Conservation (phyloP, 495 filamentous ascomycete species). For the Lophiotrema nucula region DNA sequence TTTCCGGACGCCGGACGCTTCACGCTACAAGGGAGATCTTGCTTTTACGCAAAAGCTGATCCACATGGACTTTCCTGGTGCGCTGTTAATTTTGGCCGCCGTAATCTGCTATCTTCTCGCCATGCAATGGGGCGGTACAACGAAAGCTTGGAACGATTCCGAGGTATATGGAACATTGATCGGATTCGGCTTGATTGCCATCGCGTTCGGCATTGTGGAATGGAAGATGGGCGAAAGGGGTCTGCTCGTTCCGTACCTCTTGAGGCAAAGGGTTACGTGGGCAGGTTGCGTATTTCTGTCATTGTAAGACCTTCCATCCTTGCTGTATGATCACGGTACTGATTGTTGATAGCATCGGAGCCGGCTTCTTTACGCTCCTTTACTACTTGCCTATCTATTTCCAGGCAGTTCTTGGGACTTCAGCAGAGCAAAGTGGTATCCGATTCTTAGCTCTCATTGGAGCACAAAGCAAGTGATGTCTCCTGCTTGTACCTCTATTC, state of each 20-base stretch:
- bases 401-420: constrained; percentile 24
- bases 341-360: too few species aligned
- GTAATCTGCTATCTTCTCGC: constrained; percentile 30
- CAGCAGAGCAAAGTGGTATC: constrained; percentile 28
- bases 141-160: constrained; percentile 36
- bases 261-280: constrained; percentile 16
- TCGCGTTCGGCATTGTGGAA: constrained; percentile 20
- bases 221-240: constrained; percentile 17
- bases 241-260: constrained; percentile 23
- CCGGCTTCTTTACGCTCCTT: constrained; percentile 24
- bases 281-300: constrained; percentile 3
- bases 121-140: constrained; percentile 36
- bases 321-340: too few species aligned
- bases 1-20: constrained; percentile 40
- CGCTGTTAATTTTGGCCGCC: constrained; percentile 20
- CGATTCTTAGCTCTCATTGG: constrained; percentile 30
- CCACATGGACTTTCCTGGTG: constrained; percentile 30
- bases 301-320: too few species aligned
- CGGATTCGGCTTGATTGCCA: constrained; percentile 32
- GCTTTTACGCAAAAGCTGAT: constrained; percentile 34
- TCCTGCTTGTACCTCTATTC: too few species aligned
- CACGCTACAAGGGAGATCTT: constrained; percentile 34
- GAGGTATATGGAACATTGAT: constrained; percentile 49
- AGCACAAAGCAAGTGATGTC: too few species aligned
- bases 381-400: constrained; percentile 42